Percentiles rank a stretch among this genome's conserved stretches.
phyloP scores from a whole-genome alignment of 1,284 basidiomycete genomes.

The Rhizoctonia solani region DNA sequence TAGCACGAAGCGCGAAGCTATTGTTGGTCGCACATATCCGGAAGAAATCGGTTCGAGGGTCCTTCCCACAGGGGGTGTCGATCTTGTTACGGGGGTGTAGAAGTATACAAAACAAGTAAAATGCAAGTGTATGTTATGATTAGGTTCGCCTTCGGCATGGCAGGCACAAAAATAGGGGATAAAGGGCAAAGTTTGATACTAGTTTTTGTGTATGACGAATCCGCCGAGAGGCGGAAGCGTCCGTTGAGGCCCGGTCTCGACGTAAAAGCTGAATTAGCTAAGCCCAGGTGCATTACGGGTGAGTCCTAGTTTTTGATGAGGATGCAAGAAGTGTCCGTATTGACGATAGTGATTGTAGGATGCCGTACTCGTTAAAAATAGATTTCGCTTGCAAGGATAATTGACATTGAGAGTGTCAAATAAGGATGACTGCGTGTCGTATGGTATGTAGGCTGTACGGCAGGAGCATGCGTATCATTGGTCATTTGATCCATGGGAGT shows the following conservation, averaged over 20 bases:
- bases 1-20: not conserved
- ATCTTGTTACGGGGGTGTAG: not conserved
- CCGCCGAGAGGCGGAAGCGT: conserved; percentile 21
- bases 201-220: not conserved
- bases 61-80: conserved; percentile 10
- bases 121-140: not conserved
- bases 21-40: conserved; percentile 4
- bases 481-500: too few species aligned
- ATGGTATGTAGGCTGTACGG: too few species aligned
- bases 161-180: conserved; percentile 5
- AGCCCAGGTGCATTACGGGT: not conserved
- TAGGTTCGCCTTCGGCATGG: not conserved
- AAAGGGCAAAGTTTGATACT: conserved; percentile 14
- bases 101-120: not conserved
- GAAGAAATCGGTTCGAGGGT: not conserved
- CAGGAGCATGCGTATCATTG: too few species aligned
- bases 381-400: not conserved
- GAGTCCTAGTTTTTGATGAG: not conserved
- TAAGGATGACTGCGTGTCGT: too few species aligned
- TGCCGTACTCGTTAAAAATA: not conserved
- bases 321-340: not conserved
- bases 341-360: not conserved
- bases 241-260: conserved; percentile 16
- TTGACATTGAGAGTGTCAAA: too few species aligned
- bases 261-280: conserved; percentile 18